These are phyloP conservation scores for Monosporascus sp. DNA, from an alignment of 2,329 filamentous ascomycete species.

Conservation along the genomic window DNA sequence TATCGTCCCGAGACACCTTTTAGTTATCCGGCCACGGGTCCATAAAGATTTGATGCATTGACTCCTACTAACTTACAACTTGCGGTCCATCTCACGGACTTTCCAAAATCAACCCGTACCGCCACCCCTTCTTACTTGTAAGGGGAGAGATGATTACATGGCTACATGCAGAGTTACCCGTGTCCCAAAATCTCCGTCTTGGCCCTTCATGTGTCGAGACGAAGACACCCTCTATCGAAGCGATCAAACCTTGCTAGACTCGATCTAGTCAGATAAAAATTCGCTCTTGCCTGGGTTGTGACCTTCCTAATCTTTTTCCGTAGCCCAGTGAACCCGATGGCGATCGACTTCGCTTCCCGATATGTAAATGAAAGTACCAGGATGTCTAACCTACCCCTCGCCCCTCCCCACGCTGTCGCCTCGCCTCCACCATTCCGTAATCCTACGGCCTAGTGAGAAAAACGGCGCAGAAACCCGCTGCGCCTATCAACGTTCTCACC, in stretches of 20 bases:
- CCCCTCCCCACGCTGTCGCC: neutral
- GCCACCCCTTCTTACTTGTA: no score
- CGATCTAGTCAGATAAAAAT: neutral
- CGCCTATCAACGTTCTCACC: neutral
- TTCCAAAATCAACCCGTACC: no score
- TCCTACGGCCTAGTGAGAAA: no score
- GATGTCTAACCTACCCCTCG: neutral
- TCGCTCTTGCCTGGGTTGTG: neutral
- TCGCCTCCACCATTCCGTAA: no score
- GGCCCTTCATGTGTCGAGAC: neutral
- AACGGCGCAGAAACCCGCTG: neutral
- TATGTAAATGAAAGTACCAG: neutral
- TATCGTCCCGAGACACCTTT: no score
- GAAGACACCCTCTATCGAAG: neutral
- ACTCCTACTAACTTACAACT: no score
- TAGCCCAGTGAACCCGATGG: neutral
- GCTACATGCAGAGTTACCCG: neutral
- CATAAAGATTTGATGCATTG: no score
- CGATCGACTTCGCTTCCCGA: neutral
- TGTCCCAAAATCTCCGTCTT: neutral
- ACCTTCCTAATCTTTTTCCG: neutral
- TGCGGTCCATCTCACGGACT: no score
- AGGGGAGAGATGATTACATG: no score
- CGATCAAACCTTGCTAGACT: neutral
- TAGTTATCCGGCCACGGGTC: no score